phyloP scores from a whole-genome alignment of 345 rosid genomes.

The Abelmoschus esculentus region DNA sequence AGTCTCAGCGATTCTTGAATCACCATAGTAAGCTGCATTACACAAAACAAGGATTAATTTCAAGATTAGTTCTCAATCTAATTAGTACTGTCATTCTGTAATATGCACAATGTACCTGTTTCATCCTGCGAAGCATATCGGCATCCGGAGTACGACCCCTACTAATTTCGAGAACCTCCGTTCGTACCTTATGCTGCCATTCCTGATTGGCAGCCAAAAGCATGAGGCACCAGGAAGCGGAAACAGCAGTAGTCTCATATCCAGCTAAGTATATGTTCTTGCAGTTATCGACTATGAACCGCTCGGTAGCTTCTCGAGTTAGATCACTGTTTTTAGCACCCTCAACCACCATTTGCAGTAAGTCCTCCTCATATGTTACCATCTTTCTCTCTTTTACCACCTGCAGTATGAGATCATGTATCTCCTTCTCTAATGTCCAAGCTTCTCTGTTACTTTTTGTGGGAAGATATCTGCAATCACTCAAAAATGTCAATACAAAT shows the following conservation, averaged over 20 bases:
- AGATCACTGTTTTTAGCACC: slow-evolving; percentile 24
- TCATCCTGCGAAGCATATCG: slow-evolving; percentile 29
- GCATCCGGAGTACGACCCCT: slow-evolving; percentile 18
- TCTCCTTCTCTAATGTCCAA: slow-evolving; percentile 36
- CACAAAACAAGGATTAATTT: neutral
- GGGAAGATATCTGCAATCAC: slow-evolving; percentile 20
- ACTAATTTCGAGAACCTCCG: slow-evolving; percentile 28
- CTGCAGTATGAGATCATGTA: slow-evolving; percentile 19
- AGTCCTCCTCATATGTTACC: slow-evolving; percentile 21
- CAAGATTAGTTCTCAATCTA: neutral
- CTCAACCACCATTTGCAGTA: slow-evolving; percentile 29
- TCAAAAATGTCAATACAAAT: neutral
- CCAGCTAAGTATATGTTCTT: slow-evolving; percentile 46
- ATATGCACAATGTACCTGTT: slow-evolving; percentile 14
- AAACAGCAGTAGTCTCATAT: slow-evolving; percentile 34
- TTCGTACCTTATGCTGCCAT: slow-evolving; percentile 41
- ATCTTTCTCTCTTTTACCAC: slow-evolving; percentile 26
- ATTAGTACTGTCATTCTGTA: neutral
- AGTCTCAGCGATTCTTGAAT: slow-evolving; percentile 39
- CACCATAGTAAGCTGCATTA: slow-evolving; percentile 42
- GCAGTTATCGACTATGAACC: slow-evolving; percentile 41
- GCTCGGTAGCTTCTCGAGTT: slow-evolving; percentile 14
- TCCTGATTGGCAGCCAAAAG: slow-evolving; percentile 36
- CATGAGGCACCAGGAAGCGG: slow-evolving; percentile 42
- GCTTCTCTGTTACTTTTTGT: slow-evolving; percentile 28